Conservation (phyloP, 306 rosid species). For the Cajanus cajan region DNA sequence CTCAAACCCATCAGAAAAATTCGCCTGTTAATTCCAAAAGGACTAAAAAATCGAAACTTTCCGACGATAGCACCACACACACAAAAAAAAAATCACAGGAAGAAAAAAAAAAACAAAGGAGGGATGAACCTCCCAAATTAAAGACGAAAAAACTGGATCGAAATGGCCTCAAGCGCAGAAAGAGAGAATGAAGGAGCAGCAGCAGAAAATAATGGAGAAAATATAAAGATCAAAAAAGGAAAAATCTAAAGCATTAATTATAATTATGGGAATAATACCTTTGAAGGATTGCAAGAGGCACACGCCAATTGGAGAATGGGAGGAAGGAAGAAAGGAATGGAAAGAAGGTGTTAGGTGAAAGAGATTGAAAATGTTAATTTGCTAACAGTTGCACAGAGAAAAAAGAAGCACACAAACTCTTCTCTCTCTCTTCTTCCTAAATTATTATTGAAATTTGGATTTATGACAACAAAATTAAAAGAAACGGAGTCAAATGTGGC, state of each 20-base stretch:
- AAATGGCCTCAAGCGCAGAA: constrained; percentile 12
- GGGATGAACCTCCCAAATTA: constrained; percentile 5
- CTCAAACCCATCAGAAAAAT: background rate
- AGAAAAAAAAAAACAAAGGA: background rate
- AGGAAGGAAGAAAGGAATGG: constrained; percentile 31
- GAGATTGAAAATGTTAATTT: background rate
- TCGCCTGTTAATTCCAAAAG: background rate
- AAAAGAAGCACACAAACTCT: background rate
- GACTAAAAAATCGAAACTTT: constrained; percentile 35
- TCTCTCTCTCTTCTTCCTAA: background rate
- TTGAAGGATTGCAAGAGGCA: constrained; percentile 31
- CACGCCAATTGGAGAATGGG: constrained; percentile 27
- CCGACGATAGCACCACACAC: background rate
- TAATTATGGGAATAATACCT: constrained; percentile 28
- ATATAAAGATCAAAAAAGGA: background rate
- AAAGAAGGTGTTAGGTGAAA: constrained; percentile 39
- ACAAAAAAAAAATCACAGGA: background rate
- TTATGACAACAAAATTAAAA: background rate
- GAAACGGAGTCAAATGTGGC: constrained; percentile 34
- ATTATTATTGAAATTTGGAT: background rate
- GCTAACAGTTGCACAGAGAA: background rate
- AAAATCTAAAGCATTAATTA: background rate
- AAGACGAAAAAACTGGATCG: background rate
- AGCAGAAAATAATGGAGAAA: background rate
- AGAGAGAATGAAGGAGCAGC: background rate